These are phyloP conservation scores for Aureobasidium vineae DNA, from an alignment of 2,329 filamentous ascomycete genomes.

Conservation along the genomic window DNA sequence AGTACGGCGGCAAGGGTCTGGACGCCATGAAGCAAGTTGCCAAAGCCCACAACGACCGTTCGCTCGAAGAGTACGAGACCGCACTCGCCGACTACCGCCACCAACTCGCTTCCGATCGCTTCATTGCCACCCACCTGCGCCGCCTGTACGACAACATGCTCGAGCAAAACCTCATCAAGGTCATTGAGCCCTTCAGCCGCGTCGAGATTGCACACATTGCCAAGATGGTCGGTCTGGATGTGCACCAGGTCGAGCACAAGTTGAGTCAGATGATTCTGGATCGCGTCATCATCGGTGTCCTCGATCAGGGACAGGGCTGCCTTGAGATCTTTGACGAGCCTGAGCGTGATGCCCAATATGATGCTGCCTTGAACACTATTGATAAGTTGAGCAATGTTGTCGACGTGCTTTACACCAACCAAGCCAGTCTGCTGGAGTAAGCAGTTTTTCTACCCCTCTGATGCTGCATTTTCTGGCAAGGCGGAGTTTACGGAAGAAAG, in stretches of 20 bases:
- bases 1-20: slow-evolving; percentile 91
- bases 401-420: slow-evolving; percentile 95
- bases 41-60: slow-evolving; percentile 90
- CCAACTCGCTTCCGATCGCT: slow-evolving; percentile 89
- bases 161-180: slow-evolving; percentile 99
- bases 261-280: slow-evolving; percentile 99
- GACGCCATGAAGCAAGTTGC: slow-evolving; percentile 99
- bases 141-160: slow-evolving; percentile 97
- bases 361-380: slow-evolving; percentile 89
- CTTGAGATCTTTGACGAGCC: slow-evolving; percentile 97
- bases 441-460: too few species aligned
- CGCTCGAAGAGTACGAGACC: slow-evolving; percentile 94
- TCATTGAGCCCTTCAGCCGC: slow-evolving; percentile 96
- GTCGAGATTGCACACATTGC: slow-evolving; percentile 97
- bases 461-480: too few species aligned
- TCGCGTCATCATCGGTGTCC: slow-evolving; percentile 95
- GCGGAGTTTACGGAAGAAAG: too few species aligned
- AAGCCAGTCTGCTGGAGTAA: slow-evolving; percentile 91
- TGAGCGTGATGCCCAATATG: slow-evolving; percentile 88
- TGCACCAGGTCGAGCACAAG: slow-evolving; percentile 95
- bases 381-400: slow-evolving; percentile 97
- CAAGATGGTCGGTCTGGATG: slow-evolving; percentile 95
- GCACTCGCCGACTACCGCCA: slow-evolving; percentile 87
- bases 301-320: slow-evolving; percentile 97
- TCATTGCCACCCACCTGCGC: slow-evolving; percentile 95